Evolutionary conservation across 1,284 basidiomycete genomes (phyloP).

Genomic region (Cutaneotrichosporon mucoides): DNA sequence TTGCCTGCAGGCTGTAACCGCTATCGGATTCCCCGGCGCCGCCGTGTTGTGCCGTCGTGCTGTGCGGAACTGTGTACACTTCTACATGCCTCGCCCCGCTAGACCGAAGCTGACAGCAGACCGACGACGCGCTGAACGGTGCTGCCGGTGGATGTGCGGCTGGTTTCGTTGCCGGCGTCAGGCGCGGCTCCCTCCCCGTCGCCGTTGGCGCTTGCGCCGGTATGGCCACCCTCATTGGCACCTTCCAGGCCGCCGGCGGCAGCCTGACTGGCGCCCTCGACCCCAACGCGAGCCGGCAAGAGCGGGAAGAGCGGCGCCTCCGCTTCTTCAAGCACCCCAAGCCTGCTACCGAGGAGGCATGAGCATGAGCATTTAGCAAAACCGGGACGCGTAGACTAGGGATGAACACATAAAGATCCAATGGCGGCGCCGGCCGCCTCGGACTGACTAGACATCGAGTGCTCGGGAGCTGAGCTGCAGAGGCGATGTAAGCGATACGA

Average conservation of each 20-base stretch:
- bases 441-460: background rate
- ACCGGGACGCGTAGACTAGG: constrained; percentile 17
- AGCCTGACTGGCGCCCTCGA: constrained; percentile 42
- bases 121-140: constrained; percentile 77
- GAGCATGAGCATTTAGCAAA: constrained; percentile 1
- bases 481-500: too few species aligned
- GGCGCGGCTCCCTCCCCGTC: constrained; percentile 78
- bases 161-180: constrained; percentile 79
- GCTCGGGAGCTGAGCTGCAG: background rate
- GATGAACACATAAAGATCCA: constrained; percentile 13
- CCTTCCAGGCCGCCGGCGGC: constrained; percentile 74
- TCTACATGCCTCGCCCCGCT: background rate
- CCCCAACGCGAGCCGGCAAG: constrained; percentile 43
- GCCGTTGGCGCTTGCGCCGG: constrained; percentile 76
- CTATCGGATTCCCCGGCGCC: too few species aligned
- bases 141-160: constrained; percentile 88
- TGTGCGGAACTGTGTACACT: too few species aligned
- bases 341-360: constrained; percentile 30
- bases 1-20: too few species aligned
- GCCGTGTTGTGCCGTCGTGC: too few species aligned
- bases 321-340: constrained; percentile 52
- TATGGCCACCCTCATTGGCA: constrained; percentile 74
- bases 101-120: constrained; percentile 38
- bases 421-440: background rate
- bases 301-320: constrained; percentile 50